These are phyloP conservation scores for Aspergillus luchuensis DNA, from an alignment of 2,329 filamentous ascomycete genomes.

Conservation along the genomic window DNA sequence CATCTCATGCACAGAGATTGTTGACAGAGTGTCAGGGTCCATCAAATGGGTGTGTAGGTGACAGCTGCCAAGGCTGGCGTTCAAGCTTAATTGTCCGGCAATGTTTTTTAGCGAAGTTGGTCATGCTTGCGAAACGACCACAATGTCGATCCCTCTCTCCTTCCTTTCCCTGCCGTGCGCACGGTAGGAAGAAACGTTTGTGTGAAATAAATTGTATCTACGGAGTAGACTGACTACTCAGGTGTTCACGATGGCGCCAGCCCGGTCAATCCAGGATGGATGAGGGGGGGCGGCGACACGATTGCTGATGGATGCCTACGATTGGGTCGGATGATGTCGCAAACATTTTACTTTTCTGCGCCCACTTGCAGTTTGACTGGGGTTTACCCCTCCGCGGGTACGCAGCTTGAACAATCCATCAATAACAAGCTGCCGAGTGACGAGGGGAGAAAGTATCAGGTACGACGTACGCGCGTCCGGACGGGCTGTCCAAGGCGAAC, in stretches of 20 bases:
- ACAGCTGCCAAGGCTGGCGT: constrained; percentile 20
- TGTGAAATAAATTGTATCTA: no score
- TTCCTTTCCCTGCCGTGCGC: neutral
- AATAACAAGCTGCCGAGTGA: neutral
- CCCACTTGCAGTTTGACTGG: neutral
- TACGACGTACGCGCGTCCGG: constrained; percentile 7
- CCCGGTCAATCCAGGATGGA: neutral
- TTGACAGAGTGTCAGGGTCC: constrained; percentile 3
- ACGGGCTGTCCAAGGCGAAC: neutral
- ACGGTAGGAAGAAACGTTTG: neutral
- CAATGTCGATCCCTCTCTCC: constrained; percentile 8
- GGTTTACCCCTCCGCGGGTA: neutral
- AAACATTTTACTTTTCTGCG: neutral
- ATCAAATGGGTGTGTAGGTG: constrained; percentile 6
- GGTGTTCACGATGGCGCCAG: neutral
- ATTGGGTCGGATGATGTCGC: neutral
- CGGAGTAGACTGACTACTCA: neutral
- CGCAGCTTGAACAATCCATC: constrained; percentile 6
- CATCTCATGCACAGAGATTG: constrained; percentile 1
- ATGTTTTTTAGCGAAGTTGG: constrained; percentile 4
- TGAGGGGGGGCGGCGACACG: neutral
- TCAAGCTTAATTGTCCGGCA: constrained; percentile 19
- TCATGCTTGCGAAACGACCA: constrained; percentile 2
- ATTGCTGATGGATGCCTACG: neutral
- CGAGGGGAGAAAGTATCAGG: neutral